Evolutionary conservation across 1,139 yeast genomes (phyloP), one percentile per base, ranked within the genome.

Genomic region (Debaryomyces coudertii): DNA sequence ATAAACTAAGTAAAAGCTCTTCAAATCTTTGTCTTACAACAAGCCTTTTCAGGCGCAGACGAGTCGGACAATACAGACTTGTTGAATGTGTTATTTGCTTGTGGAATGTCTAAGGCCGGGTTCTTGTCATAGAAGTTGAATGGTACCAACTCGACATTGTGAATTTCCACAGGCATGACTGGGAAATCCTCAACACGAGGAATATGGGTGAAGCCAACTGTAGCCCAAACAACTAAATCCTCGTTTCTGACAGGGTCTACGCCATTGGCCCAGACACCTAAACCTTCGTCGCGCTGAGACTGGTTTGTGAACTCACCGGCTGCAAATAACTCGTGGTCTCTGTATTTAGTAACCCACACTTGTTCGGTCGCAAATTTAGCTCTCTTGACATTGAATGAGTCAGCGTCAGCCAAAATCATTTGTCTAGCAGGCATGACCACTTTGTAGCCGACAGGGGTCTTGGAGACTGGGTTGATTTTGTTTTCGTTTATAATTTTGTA

Each of bases 161-260:
- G 79, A 56, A 82, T 82, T 71, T 89, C 96, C 48, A 84, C 87
- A 36, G 96, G 95, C 96, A 89, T 89, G 51, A 89, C 95, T 45
- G 96, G 96, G 87, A 87, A 89, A 68, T 89, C 96, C 71, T 89
- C 96, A 29, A 86, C 86, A 61, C 92, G 80, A 56, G 95, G 95
- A 60, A 88, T 82, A 65, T 89, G 96, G 22, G 96, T 89, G 71
- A 89, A 80, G 25, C 92, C 95, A 64, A 89, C 68, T 42, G 96
- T 87, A 57, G 90, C 90, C 95, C 95, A 89, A 47, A 89, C 83
- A 47, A 89, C 95, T 53, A 85, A 66, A 58, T 89, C 95, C 16
- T 85, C 86, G 65, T 89, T 80, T 76, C 95, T 85, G 42, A 89
- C 93, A 34, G 71, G 62, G 51, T 87, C 95, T 46, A 71, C 70